Evolutionary conservation across 495 filamentous ascomycete species (phyloP), one percentile per base, ranked within the genome.

Genomic region (Penicillium silybi): DNA sequence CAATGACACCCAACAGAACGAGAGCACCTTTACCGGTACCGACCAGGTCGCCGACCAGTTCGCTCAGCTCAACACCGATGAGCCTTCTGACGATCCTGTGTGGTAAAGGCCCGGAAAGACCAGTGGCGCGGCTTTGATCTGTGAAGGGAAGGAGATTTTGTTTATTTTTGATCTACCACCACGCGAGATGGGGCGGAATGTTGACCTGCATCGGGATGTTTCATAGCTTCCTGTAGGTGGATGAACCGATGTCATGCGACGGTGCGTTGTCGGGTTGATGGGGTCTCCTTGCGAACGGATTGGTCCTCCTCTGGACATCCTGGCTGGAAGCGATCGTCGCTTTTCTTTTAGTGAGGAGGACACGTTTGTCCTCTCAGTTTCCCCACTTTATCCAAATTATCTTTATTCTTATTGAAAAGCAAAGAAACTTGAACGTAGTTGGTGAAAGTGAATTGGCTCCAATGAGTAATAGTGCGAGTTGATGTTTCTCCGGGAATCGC

Each of bases 111-210:
- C 15, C 10, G 3, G 37, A 39, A 39, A 9, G 15, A 10, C 25
- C 35, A 25, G 25, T 27, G 25, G 37, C 16, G 39, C 17, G 34
- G 46, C 41, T 35, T 54, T 34, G 52, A 48, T 49, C 52, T 54
- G 46, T 41, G 34, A 45, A 54, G 8, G 34, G 46, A 32, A 25
- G 41, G 17, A 18, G 37, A 39, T 18, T 18, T 17, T 17, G 29
- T 37, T 23, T 9, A 27, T 19, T 3, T 41, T 35, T 13, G 38
- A 25, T 11, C 25, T 15, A 5, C 35, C 13, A 19, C 19, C 8
- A 32, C 34, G 27, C 16, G 27, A 19, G 20, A 39, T 10, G 44
- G 22, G 11, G 46, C 22, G 38, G 43, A 27, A 27, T 23, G 27
- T 37, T 42, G 54, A 26, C 20, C 27, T 16, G 50, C 25, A 6